These are phyloP conservation scores for Fusarium buxicola DNA, from an alignment of 2,329 filamentous ascomycete species.

Conservation along the genomic window DNA sequence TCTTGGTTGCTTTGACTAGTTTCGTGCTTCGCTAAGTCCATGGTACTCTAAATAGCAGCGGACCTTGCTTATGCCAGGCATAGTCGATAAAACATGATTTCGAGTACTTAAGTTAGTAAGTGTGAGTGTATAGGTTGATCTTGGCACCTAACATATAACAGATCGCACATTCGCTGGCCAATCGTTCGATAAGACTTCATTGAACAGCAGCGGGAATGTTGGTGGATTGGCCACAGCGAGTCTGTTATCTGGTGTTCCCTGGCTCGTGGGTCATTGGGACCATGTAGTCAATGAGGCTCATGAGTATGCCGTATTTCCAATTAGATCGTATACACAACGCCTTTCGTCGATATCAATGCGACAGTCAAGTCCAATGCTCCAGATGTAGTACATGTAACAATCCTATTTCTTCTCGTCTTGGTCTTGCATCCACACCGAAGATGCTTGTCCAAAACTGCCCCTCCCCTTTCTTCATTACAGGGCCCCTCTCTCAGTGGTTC, in stretches of 20 bases:
- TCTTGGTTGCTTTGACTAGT: background rate
- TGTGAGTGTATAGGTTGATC: too few species aligned
- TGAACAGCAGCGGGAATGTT: background rate
- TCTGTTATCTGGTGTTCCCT: too few species aligned
- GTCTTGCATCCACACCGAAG: slow-evolving; percentile 10
- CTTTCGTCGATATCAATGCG: slow-evolving; percentile 27
- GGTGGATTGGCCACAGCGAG: background rate
- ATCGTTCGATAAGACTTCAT: too few species aligned
- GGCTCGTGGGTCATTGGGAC: background rate
- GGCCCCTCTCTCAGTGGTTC: slow-evolving; percentile 46
- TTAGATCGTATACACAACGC: slow-evolving; percentile 36
- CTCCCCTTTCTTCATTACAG: slow-evolving; percentile 6
- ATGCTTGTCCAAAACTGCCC: slow-evolving; percentile 12
- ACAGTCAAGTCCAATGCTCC: slow-evolving; percentile 10
- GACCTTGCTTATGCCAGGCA: too few species aligned
- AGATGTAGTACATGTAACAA: slow-evolving; percentile 11
- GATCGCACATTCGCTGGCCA: too few species aligned
- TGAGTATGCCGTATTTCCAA: slow-evolving; percentile 18
- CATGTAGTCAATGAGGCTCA: background rate
- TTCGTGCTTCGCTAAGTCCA: too few species aligned
- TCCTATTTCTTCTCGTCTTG: slow-evolving; percentile 15
- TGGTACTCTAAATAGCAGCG: too few species aligned
- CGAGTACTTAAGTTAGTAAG: too few species aligned
- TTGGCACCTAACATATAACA: too few species aligned
- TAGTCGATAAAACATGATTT: too few species aligned